Percentiles rank a stretch among this genome's conserved stretches.
These are phyloP conservation scores for Venturia carpophila DNA, from an alignment of 2,329 filamentous ascomycete genomes.

Conservation along the genomic window DNA sequence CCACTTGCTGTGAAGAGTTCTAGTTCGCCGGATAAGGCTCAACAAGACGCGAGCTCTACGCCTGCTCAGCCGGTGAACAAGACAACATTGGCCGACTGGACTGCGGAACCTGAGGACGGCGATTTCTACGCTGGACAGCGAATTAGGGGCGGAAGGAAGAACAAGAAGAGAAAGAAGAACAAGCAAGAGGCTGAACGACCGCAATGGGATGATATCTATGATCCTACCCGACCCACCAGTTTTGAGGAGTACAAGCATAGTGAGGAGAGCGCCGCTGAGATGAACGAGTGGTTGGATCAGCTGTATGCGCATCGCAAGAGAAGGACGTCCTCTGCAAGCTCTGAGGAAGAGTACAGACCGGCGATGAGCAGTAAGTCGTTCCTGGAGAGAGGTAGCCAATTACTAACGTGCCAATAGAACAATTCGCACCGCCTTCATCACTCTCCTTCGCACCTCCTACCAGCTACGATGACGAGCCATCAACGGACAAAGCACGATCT, in stretches of 20 bases:
- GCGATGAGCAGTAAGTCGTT: constrained; percentile 20
- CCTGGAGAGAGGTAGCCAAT: neutral
- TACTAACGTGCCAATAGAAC: constrained; percentile 28
- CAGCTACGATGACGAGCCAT: constrained; percentile 29
- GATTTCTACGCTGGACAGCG: constrained; percentile 51
- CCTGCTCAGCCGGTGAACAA: constrained; percentile 46
- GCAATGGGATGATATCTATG: constrained; percentile 92
- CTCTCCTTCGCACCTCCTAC: constrained; percentile 46
- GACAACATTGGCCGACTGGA: constrained; percentile 73
- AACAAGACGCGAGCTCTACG: constrained; percentile 21
- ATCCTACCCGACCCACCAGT: constrained; percentile 72
- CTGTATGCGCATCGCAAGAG: constrained; percentile 62
- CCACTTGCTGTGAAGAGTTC: constrained; percentile 22
- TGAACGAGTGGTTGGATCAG: constrained; percentile 76
- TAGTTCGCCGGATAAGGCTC: constrained; percentile 21
- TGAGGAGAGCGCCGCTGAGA: constrained; percentile 72
- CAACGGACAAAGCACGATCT: constrained; percentile 45
- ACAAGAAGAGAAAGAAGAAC: constrained; percentile 61
- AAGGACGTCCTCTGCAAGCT: constrained; percentile 24
- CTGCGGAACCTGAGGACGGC: constrained; percentile 71
- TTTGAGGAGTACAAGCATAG: constrained; percentile 78
- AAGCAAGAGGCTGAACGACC: constrained; percentile 44
- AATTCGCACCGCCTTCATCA: constrained; percentile 43
- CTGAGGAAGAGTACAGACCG: constrained; percentile 15
- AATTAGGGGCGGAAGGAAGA: constrained; percentile 62